phyloP scores from a whole-genome alignment of 2,329 filamentous ascomycete genomes.

The Scedosporium apiospermum region DNA sequence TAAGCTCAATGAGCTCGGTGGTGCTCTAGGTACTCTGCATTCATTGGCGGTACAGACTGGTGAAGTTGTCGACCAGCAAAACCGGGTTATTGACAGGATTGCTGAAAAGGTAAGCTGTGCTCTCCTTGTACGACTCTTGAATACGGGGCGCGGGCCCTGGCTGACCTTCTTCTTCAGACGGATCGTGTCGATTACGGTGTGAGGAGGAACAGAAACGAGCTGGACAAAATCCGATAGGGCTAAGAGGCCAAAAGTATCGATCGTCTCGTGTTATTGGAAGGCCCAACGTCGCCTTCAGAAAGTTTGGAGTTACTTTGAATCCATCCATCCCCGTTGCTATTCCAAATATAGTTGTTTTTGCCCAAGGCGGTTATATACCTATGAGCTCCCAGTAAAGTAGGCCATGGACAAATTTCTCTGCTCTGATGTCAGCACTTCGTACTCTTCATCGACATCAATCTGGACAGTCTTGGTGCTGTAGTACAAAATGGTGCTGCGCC shows the following conservation, averaged over 20 bases:
- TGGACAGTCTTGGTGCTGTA: no score
- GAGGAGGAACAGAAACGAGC: slow-evolving; percentile 63
- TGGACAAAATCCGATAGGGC: slow-evolving; percentile 49
- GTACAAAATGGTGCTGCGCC: no score
- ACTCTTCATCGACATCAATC: no score
- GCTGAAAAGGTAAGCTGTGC: slow-evolving; percentile 55
- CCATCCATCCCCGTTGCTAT: no score
- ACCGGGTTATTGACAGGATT: slow-evolving; percentile 65
- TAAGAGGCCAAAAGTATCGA: background rate
- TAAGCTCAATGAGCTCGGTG: slow-evolving; percentile 31
- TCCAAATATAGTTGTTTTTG: no score
- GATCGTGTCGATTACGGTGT: slow-evolving; percentile 77
- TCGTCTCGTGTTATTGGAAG: background rate
- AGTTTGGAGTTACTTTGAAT: no score
- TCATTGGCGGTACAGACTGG: no score
- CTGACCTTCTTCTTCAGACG: slow-evolving; percentile 40
- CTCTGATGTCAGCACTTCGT: no score
- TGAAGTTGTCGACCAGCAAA: slow-evolving; percentile 64
- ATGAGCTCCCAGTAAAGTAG: no score
- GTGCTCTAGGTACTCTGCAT: no score
- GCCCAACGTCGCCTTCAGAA: background rate
- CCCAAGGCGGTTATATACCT: no score
- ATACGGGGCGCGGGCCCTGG: background rate
- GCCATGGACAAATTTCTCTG: no score
- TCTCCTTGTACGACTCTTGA: background rate